These are phyloP conservation scores for Cunninghamia lanceolata DNA, from an alignment of 75 land plant species.

Conservation along the genomic window DNA sequence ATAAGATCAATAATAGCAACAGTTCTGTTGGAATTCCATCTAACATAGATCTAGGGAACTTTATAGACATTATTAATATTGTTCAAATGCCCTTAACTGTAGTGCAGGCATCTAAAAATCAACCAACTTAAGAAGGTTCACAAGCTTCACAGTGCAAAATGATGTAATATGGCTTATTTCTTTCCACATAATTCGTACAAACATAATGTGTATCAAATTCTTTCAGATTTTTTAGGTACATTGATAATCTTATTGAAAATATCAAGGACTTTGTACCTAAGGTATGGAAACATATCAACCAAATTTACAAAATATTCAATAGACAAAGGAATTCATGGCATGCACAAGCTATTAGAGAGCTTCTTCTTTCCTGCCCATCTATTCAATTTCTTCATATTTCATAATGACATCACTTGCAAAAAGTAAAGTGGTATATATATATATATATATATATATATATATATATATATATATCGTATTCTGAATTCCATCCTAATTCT, in stretches of 20 bases:
- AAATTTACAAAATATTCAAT: background rate
- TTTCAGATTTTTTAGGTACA: background rate
- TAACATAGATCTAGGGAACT: background rate
- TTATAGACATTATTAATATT: background rate
- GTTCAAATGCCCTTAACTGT: background rate
- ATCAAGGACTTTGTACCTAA: background rate
- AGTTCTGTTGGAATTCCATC: background rate
- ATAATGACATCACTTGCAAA: too few species aligned
- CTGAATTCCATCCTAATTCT: background rate
- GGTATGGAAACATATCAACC: background rate
- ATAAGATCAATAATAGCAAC: background rate
- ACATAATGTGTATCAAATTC: background rate
- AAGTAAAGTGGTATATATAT: too few species aligned
- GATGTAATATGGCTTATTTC: background rate
- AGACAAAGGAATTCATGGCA: background rate
- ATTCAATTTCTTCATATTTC: too few species aligned
- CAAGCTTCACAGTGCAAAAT: slow-evolving; percentile 3
- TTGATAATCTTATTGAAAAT: background rate
- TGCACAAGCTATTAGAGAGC: background rate
- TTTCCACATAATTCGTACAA: background rate
- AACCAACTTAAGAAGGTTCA: background rate
- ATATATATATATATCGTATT: background rate
- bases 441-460: too few species aligned
- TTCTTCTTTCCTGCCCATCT: background rate
- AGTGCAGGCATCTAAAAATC: background rate